These are phyloP conservation scores for Saccharomyces hybrid DNA, from an alignment of 1,139 yeast genomes.

Conservation along the genomic window DNA sequence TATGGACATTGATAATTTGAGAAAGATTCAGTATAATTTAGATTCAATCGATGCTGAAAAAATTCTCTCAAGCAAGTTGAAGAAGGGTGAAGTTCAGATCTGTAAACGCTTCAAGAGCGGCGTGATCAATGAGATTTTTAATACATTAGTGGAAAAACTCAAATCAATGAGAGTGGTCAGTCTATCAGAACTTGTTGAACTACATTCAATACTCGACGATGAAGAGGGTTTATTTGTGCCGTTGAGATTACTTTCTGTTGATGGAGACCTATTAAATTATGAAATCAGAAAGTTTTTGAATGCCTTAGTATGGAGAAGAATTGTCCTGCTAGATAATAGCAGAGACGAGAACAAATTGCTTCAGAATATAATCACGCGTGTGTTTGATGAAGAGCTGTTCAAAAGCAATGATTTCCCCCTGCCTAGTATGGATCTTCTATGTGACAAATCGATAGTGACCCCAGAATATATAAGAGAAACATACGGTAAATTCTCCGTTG, in stretches of 20 bases:
- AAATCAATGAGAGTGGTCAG: slow-evolving; percentile 16
- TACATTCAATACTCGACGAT: slow-evolving; percentile 46
- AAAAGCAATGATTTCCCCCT: slow-evolving; percentile 21
- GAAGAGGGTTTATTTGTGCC: slow-evolving; percentile 37
- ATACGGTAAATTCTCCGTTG: slow-evolving; percentile 18
- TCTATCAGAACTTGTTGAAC: slow-evolving; percentile 42
- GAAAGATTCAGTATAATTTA: slow-evolving; percentile 43
- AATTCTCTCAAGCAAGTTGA: slow-evolving; percentile 34
- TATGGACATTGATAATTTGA: slow-evolving; percentile 21
- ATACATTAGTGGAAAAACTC: slow-evolving; percentile 11
- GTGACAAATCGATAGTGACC: slow-evolving; percentile 13
- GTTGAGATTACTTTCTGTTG: slow-evolving; percentile 36
- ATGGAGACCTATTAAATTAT: slow-evolving; percentile 27
- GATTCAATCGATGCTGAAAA: slow-evolving; percentile 44
- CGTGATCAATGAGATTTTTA: slow-evolving; percentile 14
- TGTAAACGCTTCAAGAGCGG: slow-evolving; percentile 11
- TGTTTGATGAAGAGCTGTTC: slow-evolving; percentile 32
- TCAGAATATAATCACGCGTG: slow-evolving; percentile 38
- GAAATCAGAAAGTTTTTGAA: slow-evolving; percentile 30
- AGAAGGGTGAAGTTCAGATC: slow-evolving; percentile 22
- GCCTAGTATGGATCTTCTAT: slow-evolving; percentile 22
- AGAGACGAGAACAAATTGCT: slow-evolving; percentile 38
- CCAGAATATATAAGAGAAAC: slow-evolving; percentile 19
- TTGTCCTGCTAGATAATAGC: slow-evolving; percentile 53
- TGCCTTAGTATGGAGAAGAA: slow-evolving; percentile 55